Base-by-base conservation (phyloP, 768 basidiomycete genomes). In the Clavulina sp. region DNA sequence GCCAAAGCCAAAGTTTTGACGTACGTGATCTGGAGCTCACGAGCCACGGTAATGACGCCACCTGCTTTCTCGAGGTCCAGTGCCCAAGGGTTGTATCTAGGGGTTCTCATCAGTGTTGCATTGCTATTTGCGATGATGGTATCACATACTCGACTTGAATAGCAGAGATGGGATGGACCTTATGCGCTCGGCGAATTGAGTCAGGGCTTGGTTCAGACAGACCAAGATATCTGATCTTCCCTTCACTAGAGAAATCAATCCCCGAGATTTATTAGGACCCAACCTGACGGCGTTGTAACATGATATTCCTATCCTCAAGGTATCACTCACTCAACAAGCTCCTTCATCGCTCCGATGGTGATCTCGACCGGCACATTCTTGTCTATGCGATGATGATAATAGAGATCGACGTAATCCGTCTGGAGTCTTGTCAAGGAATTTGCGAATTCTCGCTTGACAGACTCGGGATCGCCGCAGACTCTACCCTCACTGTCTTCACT, bases 171-270 rank as follows among this genome's bases (percentile, higher is more conserved):
- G 48, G 56, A 32, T 57, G 54, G 31, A 60, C 49, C 16, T 30
- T 47, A 33, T 50, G 38, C 2, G 59, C 59, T n/a, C 57, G 47
- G 23, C 59, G 52, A n/a, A 60, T 52, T 13, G 53, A 51, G 13
- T 36, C 46, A 5, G 56, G 51, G 9, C 53, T 51, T 40, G 48
- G 62, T 57, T 78, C 76, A 21, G 73, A 76, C 40, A 77, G 68
- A 0, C 77, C 75, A 6, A 78, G 56, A 58, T 73, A 68, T 50
- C 68, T 70, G 48, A 74, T 66, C 58, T 72, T 75, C 1, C 72
- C 73, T 54, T 57, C 53, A 32, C 67, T 68, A 31, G 29, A n/a
- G n/a, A n/a, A n/a, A n/a, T n/a, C n/a, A n/a, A n/a, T n/a, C n/a
- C n/a, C n/a, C n/a, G n/a, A n/a, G n/a, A n/a, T n/a, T n/a, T n/a